phyloP scores from a whole-genome alignment of 2,329 filamentous ascomycete genomes.

The Fusarium oligoseptatum region DNA sequence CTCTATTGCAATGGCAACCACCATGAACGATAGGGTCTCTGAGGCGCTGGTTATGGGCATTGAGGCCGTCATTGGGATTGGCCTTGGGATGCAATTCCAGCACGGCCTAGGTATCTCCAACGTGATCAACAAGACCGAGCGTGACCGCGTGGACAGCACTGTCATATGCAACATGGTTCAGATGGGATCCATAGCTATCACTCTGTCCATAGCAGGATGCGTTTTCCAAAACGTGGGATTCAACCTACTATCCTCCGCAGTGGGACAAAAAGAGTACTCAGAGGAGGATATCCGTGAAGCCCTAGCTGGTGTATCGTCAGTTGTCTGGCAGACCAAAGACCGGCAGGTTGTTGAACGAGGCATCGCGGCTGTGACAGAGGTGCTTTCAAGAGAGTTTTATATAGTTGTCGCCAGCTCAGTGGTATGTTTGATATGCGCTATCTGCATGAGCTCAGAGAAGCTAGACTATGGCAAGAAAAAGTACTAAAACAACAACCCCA shows the following conservation, averaged over 20 bases:
- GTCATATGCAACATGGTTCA: constrained; percentile 53
- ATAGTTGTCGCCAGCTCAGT: neutral
- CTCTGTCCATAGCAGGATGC: constrained; percentile 11
- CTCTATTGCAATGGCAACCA: neutral
- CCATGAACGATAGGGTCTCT: neutral
- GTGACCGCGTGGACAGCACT: constrained; percentile 47
- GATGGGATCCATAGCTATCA: constrained; percentile 40
- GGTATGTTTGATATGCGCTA: neutral
- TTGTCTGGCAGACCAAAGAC: neutral
- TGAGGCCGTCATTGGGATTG: neutral
- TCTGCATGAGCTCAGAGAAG: neutral
- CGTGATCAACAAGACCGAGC: constrained; percentile 44
- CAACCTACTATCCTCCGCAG: neutral
- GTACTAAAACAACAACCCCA: neutral
- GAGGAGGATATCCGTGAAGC: constrained; percentile 6
- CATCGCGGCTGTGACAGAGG: neutral
- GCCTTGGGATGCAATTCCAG: constrained; percentile 5
- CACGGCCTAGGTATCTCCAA: constrained; percentile 47
- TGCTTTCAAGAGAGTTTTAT: neutral
- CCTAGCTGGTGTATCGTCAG: neutral
- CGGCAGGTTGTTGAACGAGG: neutral
- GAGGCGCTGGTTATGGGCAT: constrained; percentile 2
- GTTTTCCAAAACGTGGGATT: neutral
- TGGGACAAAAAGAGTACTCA: neutral
- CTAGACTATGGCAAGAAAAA: neutral